Evolutionary conservation across 2,329 filamentous ascomycete genomes (phyloP), one percentile per base, ranked within the genome.

Genomic region (Cordyceps fumosorosea): DNA sequence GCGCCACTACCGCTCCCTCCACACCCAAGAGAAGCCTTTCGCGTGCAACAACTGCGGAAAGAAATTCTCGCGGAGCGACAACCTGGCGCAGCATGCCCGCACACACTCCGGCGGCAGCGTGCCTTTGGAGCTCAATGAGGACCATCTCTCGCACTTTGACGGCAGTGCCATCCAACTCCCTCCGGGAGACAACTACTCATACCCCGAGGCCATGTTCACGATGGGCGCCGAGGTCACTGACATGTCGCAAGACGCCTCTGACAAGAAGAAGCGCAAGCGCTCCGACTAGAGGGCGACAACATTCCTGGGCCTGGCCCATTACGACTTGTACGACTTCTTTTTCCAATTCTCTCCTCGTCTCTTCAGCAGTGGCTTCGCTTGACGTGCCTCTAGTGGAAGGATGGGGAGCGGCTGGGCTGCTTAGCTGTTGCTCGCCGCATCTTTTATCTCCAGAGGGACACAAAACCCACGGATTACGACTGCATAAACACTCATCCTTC

Each of bases 1-100:
- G 87, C 90, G 95, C 66, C 95, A 99, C 81, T 96, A 96, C 82
- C 89, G 95, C 69, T 98, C 95, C 63, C 91, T 99, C 54, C 95
- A 99, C 82, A 99, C 95, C 1, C 89, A 96, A 73, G 95, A 98
- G 75, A 99, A 98, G 87, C 95, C 95, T 5, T 99, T 98, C 71
- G 91, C 96, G 79, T 99, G 95, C 82, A 85, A 87, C 67, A 93
- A 99, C 79, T 99, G 95, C 72, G 93, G 95, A 70, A 99, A 99
- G 89, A 97, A 96, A 82, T 99, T 98, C 80, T 98, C 93, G 22
- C 89, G 95, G 70, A 96, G 91, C 69, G 95, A 99, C 79, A 99
- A 99, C 81, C 85, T 99, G 18, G 90, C 92, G 26, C 95, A 99
- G 78, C 95, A 99, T 74, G 89, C 95, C 66, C 87, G 95, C 66